Evolutionary conservation across 2,329 filamentous ascomycete species (phyloP).

Genomic region (Exophiala bonariae): DNA sequence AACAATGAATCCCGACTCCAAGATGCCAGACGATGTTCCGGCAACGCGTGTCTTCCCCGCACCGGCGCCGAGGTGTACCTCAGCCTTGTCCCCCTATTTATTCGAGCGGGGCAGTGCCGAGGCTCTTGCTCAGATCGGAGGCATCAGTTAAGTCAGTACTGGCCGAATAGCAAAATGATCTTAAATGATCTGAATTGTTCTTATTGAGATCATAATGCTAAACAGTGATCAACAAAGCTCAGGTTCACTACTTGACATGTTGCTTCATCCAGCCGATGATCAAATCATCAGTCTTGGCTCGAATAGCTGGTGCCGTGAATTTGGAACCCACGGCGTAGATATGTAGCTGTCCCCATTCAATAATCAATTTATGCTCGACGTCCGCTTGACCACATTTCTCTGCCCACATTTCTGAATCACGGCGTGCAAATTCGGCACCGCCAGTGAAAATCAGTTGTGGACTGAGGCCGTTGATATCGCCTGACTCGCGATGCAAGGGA

Average conservation of each 20-base stretch:
- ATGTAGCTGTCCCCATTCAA: slow-evolving; percentile 14
- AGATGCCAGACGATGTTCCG: no score
- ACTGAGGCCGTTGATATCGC: slow-evolving; percentile 2
- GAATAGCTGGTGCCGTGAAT: slow-evolving; percentile 6
- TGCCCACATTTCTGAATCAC: slow-evolving; percentile 9
- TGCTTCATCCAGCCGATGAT: slow-evolving; percentile 16
- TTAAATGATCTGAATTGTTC: no score
- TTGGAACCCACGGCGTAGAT: slow-evolving; percentile 14
- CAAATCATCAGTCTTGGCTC: slow-evolving; percentile 7
- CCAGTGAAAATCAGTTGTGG: slow-evolving; percentile 12
- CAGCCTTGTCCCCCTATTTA: no score
- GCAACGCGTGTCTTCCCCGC: no score
- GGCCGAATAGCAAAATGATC: no score
- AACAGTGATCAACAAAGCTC: no score
- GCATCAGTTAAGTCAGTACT: no score
- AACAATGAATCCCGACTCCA: no score
- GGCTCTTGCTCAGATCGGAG: no score
- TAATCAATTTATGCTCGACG: slow-evolving; percentile 2
- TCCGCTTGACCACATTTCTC: slow-evolving; percentile 5
- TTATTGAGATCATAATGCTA: no score
- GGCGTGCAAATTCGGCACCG: slow-evolving; percentile 10
- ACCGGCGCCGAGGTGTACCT: no score
- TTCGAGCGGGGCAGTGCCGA: no score
- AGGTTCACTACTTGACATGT: neutral
- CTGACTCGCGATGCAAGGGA: slow-evolving; percentile 2